Conservation (phyloP, 257 asterid species). For the Scutellaria baicalensis region DNA sequence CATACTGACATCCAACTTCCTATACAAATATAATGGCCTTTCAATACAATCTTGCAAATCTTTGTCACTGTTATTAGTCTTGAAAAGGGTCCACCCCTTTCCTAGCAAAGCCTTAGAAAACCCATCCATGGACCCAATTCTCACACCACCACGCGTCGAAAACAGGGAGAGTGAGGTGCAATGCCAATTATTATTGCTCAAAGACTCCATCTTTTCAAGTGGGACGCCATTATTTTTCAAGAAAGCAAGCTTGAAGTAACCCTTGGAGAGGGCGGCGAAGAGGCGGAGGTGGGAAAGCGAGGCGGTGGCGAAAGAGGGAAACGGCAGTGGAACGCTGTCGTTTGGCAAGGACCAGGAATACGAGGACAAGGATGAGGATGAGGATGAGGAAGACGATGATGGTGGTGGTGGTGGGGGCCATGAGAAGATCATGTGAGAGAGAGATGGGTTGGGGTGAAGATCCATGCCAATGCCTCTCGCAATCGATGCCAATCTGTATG, state of each 20-base stretch:
- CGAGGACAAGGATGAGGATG: constrained; percentile 10
- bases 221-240: constrained; percentile 27
- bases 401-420: constrained; percentile 37
- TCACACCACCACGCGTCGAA: constrained; percentile 24
- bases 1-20: constrained; percentile 32
- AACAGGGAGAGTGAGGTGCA: constrained; percentile 33
- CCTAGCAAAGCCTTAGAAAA: constrained; percentile 53
- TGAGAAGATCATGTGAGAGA: constrained; percentile 60
- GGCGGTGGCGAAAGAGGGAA: constrained; percentile 54
- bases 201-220: constrained; percentile 24
- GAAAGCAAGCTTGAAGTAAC: constrained; percentile 57
- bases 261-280: constrained; percentile 38
- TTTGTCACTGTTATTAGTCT: constrained; percentile 10
- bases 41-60: constrained; percentile 15
- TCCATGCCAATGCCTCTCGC: constrained; percentile 59
- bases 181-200: constrained; percentile 47
- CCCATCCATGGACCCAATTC: constrained; percentile 46
- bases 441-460: constrained; percentile 53
- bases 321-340: constrained; percentile 52
- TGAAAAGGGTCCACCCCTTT: constrained; percentile 58
- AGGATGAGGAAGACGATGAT: constrained; percentile 4
- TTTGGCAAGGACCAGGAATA: constrained; percentile 31
- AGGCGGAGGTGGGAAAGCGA: constrained; percentile 55
- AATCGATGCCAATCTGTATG: constrained; percentile 46
- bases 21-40: constrained; percentile 30